Conservation (phyloP, 108 stramenopile species). For the Skeletonema grethae region DNA sequence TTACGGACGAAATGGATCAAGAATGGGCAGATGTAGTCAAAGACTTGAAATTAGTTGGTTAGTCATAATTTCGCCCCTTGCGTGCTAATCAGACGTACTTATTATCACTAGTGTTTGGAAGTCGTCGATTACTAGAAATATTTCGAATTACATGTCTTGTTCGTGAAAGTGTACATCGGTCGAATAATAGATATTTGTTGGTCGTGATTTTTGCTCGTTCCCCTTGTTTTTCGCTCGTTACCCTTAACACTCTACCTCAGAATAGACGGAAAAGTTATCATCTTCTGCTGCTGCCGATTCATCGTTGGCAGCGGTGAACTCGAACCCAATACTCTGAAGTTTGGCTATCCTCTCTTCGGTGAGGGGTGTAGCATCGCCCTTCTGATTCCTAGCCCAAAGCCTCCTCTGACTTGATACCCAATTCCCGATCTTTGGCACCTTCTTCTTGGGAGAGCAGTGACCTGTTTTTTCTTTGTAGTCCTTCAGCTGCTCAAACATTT, state of each 20-base stretch:
- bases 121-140: no score
- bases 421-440: slow-evolving; percentile 6
- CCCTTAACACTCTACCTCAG: neutral
- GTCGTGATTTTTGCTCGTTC: neutral
- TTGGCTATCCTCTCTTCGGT: slow-evolving; percentile 47
- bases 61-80: no score
- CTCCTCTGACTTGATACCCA: slow-evolving; percentile 6
- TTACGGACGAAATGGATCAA: no score
- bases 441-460: slow-evolving; percentile 7
- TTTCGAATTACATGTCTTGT: neutral
- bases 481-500: neutral
- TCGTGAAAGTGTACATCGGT: neutral
- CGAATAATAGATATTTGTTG: neutral
- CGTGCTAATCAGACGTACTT: no score
- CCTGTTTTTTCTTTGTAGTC: slow-evolving; percentile 10
- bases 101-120: no score
- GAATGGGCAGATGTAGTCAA: no score
- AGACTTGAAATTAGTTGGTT: no score
- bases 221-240: neutral
- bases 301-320: neutral
- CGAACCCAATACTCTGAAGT: slow-evolving; percentile 42
- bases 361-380: slow-evolving; percentile 52
- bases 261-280: neutral
- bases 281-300: neutral
- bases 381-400: slow-evolving; percentile 17